These are phyloP conservation scores for Ballota nigra DNA, from an alignment of 257 asterid species.

Conservation along the genomic window DNA sequence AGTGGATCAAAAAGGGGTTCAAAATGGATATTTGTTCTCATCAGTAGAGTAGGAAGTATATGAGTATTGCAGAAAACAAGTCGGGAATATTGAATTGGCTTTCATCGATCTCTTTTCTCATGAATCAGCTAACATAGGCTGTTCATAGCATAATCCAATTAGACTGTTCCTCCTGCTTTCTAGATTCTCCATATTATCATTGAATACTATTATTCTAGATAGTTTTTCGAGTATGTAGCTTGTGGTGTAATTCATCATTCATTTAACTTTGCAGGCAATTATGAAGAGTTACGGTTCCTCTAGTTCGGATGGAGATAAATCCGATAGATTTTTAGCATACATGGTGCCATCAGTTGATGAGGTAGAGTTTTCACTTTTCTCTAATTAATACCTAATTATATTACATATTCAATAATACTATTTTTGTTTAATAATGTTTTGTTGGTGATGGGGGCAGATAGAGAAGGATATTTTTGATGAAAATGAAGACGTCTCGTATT, in stretches of 20 bases:
- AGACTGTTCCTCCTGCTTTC: constrained; percentile 8
- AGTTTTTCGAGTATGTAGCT: constrained; percentile 2
- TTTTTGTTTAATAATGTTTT: constrained; percentile 9
- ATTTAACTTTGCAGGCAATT: constrained; percentile 62
- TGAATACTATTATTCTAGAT: not conserved
- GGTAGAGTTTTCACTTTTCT: constrained; percentile 42
- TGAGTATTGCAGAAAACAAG: not conserved
- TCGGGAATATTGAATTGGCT: not conserved
- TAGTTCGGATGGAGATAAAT: constrained; percentile 49
- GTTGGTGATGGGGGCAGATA: constrained; percentile 52
- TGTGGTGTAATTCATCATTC: constrained; percentile 6
- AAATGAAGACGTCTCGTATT: constrained; percentile 72
- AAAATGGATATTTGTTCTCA: constrained; percentile 3
- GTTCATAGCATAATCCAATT: not conserved
- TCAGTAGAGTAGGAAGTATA: not conserved
- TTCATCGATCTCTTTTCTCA: not conserved
- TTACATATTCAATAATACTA: not conserved
- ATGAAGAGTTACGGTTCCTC: constrained; percentile 83
- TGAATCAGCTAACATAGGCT: not conserved
- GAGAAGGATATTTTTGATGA: constrained; percentile 87
- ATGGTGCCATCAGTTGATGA: constrained; percentile 86
- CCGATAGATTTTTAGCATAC: constrained; percentile 85
- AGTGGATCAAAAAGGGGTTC: not conserved
- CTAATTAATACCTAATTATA: not conserved
- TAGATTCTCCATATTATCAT: not conserved